Evolutionary conservation across 345 rosid species (phyloP).

Genomic region (Diplotaxis tenuifolia): DNA sequence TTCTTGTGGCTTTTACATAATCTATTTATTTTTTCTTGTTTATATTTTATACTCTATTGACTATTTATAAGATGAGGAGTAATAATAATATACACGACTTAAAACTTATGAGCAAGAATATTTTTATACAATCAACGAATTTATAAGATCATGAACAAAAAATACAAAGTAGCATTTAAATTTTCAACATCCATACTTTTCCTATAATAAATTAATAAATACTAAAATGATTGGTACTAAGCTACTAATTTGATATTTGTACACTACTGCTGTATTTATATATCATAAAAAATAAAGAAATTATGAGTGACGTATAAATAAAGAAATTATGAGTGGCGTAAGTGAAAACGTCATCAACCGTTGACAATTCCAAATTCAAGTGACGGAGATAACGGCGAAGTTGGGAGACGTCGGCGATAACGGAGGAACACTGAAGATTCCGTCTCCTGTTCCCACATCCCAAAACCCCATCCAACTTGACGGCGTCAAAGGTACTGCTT

Average conservation of each 20-base stretch:
- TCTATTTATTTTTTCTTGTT: background rate
- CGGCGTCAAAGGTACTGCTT: slow-evolving; percentile 71
- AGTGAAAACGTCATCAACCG: slow-evolving; percentile 32
- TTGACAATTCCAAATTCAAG: slow-evolving; percentile 31
- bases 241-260: slow-evolving; percentile 30
- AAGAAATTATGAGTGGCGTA: slow-evolving; percentile 27
- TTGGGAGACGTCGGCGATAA: slow-evolving; percentile 81
- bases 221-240: slow-evolving; percentile 33
- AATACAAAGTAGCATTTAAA: background rate
- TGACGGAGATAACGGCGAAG: slow-evolving; percentile 38
- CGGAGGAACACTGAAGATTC: slow-evolving; percentile 77
- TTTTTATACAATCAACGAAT: slow-evolving; percentile 11
- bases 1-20: background rate
- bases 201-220: slow-evolving; percentile 3
- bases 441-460: slow-evolving; percentile 66
- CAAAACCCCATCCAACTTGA: slow-evolving; percentile 87
- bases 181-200: slow-evolving; percentile 24
- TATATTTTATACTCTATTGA: slow-evolving; percentile 11
- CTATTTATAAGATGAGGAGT: background rate
- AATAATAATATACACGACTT: background rate
- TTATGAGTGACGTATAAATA: slow-evolving; percentile 31
- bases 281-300: slow-evolving; percentile 15
- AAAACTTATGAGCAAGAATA: background rate
- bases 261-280: slow-evolving; percentile 17
- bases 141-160: background rate